Evolutionary conservation across 768 basidiomycete genomes (phyloP).

Genomic region (Naganishia vishniacii): DNA sequence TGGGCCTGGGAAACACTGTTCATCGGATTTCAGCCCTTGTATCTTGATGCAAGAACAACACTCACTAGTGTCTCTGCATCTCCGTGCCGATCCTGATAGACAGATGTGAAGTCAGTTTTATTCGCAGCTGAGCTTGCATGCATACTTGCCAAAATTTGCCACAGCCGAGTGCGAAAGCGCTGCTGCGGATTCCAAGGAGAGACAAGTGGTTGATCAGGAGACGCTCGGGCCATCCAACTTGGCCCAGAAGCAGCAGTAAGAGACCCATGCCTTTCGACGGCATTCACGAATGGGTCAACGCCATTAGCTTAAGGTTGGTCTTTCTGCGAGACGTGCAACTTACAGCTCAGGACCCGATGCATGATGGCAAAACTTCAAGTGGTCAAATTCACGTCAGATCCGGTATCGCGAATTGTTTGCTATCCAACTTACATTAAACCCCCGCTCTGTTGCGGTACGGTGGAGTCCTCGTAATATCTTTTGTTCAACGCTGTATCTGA

Average conservation of each 20-base stretch:
- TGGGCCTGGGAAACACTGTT: not conserved
- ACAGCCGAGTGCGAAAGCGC: conserved; percentile 3
- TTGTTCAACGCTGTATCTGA: not conserved
- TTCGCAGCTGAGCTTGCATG: too few species aligned
- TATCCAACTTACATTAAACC: not conserved
- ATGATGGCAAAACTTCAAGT: not conserved
- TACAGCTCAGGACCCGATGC: not conserved
- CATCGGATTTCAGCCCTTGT: not conserved
- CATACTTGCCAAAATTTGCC: conserved; percentile 11
- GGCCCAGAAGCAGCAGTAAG: not conserved
- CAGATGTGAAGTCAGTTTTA: too few species aligned
- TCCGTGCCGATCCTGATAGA: not conserved
- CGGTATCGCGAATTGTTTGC: not conserved
- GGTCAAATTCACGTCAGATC: not conserved
- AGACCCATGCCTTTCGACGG: not conserved
- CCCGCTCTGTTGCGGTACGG: not conserved
- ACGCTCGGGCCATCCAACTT: conserved; percentile 9
- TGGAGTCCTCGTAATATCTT: not conserved
- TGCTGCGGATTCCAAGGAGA: conserved; percentile 1
- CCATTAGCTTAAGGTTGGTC: not conserved
- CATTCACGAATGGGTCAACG: not conserved
- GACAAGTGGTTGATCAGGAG: conserved; percentile 3
- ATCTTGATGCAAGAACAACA: too few species aligned
- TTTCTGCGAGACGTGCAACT: not conserved
- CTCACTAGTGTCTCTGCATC: conserved; percentile 16